Percentiles rank a stretch among this genome's conserved stretches.
phyloP scores from a whole-genome alignment of 805 yeast genomes.

The Candida silvatica region DNA sequence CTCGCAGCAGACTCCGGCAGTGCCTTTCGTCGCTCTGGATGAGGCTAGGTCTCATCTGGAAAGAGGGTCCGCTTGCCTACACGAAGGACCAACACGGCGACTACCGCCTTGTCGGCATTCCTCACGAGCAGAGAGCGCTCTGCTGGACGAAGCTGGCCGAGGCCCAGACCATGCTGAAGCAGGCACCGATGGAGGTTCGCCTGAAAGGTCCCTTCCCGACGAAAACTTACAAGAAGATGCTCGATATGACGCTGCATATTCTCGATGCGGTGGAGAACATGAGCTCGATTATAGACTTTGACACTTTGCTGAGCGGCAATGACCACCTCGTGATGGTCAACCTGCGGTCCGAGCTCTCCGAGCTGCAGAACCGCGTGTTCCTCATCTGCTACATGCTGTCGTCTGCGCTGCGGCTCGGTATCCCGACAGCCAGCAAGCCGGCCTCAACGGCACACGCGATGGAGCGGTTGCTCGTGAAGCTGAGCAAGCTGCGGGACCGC shows the following conservation, averaged over 20 bases:
- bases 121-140: slow-evolving; percentile 26
- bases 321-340: slow-evolving; percentile 50
- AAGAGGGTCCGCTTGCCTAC: slow-evolving; percentile 56
- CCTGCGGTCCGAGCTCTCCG: slow-evolving; percentile 51
- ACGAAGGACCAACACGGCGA: slow-evolving; percentile 21
- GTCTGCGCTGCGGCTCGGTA: slow-evolving; percentile 64
- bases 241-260: slow-evolving; percentile 52
- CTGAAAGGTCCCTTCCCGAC: slow-evolving; percentile 66
- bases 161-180: slow-evolving; percentile 49
- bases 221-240: slow-evolving; percentile 38
- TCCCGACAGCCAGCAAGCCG: slow-evolving; percentile 70
- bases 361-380: slow-evolving; percentile 65
- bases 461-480: slow-evolving; percentile 56
- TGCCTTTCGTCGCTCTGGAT: slow-evolving; percentile 70
- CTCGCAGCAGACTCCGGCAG: slow-evolving; percentile 55
- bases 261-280: slow-evolving; percentile 71
- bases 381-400: slow-evolving; percentile 72
- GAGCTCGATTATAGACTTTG: slow-evolving; percentile 57
- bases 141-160: slow-evolving; percentile 51
- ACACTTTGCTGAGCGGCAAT: slow-evolving; percentile 40
- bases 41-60: slow-evolving; percentile 75
- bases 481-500: slow-evolving; percentile 46
- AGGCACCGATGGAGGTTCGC: slow-evolving; percentile 70
- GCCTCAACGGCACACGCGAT: slow-evolving; percentile 72
- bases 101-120: slow-evolving; percentile 30